Evolutionary conservation across 2,329 filamentous ascomycete genomes (phyloP).

Genomic region (Ascochyta viciae-villosae): DNA sequence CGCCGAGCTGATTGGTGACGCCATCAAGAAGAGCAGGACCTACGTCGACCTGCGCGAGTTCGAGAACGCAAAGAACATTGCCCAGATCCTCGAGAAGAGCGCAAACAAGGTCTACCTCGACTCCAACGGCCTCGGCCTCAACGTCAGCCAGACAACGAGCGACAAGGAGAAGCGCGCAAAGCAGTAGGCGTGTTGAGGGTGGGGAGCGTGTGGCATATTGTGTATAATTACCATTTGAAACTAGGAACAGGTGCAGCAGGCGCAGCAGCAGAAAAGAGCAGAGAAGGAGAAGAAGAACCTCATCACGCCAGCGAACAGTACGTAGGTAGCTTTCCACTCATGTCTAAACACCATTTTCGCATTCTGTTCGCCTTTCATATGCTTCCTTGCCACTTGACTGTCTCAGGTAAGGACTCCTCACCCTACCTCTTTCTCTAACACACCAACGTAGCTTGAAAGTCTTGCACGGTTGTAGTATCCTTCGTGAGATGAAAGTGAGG

Average conservation of each 20-base stretch:
- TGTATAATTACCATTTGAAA: conserved; percentile 36
- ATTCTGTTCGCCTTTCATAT: neutral
- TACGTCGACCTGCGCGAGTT: conserved; percentile 98
- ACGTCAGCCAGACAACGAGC: conserved; percentile 65
- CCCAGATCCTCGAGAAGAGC: conserved; percentile 84
- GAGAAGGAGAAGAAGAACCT: conserved; percentile 4
- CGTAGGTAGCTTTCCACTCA: conserved; percentile 46
- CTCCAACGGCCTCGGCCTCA: conserved; percentile 86
- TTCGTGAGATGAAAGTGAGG: no score
- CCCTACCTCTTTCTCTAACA: no score
- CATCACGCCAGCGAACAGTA: conserved; percentile 24
- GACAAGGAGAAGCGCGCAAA: conserved; percentile 50
- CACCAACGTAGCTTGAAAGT: neutral
- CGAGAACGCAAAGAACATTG: conserved; percentile 91
- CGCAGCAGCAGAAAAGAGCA: no score
- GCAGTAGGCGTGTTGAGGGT: conserved; percentile 20
- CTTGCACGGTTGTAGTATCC: no score
- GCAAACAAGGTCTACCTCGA: conserved; percentile 96
- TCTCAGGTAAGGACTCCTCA: neutral
- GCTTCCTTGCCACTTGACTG: neutral
- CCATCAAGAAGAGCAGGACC: conserved; percentile 98
- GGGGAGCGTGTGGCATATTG: neutral
- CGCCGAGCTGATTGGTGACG: conserved; percentile 96
- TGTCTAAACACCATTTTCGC: conserved; percentile 34
- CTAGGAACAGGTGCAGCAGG: no score